These are phyloP conservation scores for Neoboletus magnificus DNA, from an alignment of 768 basidiomycete genomes.

Conservation along the genomic window DNA sequence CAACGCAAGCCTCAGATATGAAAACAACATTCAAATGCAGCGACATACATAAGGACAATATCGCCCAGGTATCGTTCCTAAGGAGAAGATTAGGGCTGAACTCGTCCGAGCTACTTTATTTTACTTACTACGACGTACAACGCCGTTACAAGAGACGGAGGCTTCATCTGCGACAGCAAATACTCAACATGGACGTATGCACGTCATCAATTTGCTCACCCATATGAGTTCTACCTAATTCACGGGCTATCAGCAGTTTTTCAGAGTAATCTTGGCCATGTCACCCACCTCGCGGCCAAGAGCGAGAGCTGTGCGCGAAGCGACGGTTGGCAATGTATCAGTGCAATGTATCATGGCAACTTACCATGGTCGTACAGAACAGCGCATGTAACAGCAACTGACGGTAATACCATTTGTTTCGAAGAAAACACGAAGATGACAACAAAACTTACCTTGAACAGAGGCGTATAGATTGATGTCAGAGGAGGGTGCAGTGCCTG, in stretches of 20 bases:
- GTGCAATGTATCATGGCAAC: not conserved
- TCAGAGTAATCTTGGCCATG: not conserved
- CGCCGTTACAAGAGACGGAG: conserved; percentile 23
- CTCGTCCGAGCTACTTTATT: not conserved
- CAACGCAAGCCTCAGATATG: conserved; percentile 1
- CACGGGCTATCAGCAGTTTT: not conserved
- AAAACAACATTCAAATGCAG: not conserved
- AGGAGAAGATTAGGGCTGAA: not conserved
- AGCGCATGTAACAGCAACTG: conserved; percentile 28
- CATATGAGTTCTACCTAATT: conserved; percentile 30
- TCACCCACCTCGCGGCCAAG: conserved; percentile 28
- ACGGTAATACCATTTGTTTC: conserved; percentile 4
- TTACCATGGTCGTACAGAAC: conserved; percentile 31
- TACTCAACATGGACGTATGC: not conserved
- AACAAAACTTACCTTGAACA: conserved; percentile 20
- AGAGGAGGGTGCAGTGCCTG: not conserved
- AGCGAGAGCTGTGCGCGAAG: conserved; percentile 16
- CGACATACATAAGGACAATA: conserved; percentile 26
- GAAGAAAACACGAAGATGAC: not conserved
- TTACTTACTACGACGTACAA: conserved; percentile 26
- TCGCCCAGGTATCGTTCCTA: conserved; percentile 33
- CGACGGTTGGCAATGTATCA: not conserved
- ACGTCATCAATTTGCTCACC: conserved; percentile 14
- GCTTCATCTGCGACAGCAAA: conserved; percentile 20
- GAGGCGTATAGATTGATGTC: conserved; percentile 16